These are phyloP conservation scores for Cadophora gregata DNA, from an alignment of 2,329 filamentous ascomycete species.

Conservation along the genomic window DNA sequence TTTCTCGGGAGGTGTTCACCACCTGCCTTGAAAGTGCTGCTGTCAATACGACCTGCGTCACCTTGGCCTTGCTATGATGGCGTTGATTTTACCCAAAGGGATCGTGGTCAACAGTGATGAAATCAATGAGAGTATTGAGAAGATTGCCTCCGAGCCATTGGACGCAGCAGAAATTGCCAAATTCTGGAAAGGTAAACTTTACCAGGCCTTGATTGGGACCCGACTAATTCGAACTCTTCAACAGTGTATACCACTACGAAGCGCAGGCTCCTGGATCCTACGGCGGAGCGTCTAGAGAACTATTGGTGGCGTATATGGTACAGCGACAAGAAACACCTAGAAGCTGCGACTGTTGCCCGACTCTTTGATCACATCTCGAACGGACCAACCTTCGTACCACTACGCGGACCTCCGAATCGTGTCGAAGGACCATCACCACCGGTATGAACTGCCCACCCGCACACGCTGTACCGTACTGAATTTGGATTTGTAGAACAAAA, in stretches of 20 bases:
- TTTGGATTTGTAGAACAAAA: constrained; percentile 35
- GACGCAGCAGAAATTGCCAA: constrained; percentile 58
- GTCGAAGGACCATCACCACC: constrained; percentile 54
- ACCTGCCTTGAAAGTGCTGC: constrained; percentile 43
- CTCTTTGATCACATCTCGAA: constrained; percentile 64
- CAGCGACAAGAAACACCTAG: constrained; percentile 54
- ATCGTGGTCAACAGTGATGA: constrained; percentile 59
- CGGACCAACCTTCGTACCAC: constrained; percentile 62
- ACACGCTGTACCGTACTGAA: constrained; percentile 35
- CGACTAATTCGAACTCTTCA: constrained; percentile 30
- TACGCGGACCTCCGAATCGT: constrained; percentile 59
- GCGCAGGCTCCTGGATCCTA: constrained; percentile 64
- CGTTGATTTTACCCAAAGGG: constrained; percentile 61
- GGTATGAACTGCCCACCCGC: constrained; percentile 47
- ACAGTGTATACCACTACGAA: constrained; percentile 66
- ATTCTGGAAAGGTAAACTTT: constrained; percentile 60
- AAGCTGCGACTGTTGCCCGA: constrained; percentile 58
- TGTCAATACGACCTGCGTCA: constrained; percentile 29
- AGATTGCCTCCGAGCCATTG: constrained; percentile 48
- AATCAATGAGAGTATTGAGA: constrained; percentile 61
- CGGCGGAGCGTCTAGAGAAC: constrained; percentile 65
- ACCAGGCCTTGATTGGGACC: constrained; percentile 5
- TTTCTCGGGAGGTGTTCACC: constrained; percentile 41
- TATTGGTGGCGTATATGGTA: constrained; percentile 73
- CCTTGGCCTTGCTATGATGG: constrained; percentile 31